Evolutionary conservation across 2,329 filamentous ascomycete species (phyloP), one percentile per base, ranked within the genome.

Genomic region (Botrytis aclada): DNA sequence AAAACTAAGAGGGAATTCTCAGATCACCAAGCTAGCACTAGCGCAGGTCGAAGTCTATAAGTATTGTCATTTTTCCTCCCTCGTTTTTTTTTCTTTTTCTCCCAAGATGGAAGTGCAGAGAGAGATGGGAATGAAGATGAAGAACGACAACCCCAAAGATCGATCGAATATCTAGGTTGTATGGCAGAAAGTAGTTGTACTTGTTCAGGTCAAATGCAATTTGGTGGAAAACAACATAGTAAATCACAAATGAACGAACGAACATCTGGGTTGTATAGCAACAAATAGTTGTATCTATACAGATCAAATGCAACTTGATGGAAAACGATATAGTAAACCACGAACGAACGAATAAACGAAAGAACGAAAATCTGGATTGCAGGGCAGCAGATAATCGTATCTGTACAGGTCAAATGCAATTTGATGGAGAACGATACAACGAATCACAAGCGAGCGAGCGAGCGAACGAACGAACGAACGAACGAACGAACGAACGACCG

Each of bases 51-150:
- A 65, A 51, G 32, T 10, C 37, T 41, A 63, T 29, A 29, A 37
- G 8, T 32, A 22, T 4, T 4, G 5, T 2, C 29, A 5, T 22
- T 47, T 22, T 14, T 29, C 8, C 34, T 10, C 63, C 29, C 14
- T 22, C 22, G 16, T 16, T 7, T 29, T 18, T 5, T 14, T 51
- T n/a, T n/a, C 7, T 22, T 0, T 0, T 2, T 1, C 0, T n/a
- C 10, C 25, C 10, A 51, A 5, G 10, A n/a, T 25, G 14, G 25
- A 51, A 4, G 4, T 5, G 22, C 3, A 51, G 25, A 51, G 6
- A 12, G 12, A 25, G 47, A 51, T 18, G 47, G 2, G 47, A 51
- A 51, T 12, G 25, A 51, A n/a, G 47, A 51, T 51, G 51, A 7
- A 29, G 14, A 14, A 54, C 5, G 12, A 29, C 6, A 29, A 0